Base-by-base conservation (phyloP, 176 grass and related monocot genomes). In the Oryza punctata region DNA sequence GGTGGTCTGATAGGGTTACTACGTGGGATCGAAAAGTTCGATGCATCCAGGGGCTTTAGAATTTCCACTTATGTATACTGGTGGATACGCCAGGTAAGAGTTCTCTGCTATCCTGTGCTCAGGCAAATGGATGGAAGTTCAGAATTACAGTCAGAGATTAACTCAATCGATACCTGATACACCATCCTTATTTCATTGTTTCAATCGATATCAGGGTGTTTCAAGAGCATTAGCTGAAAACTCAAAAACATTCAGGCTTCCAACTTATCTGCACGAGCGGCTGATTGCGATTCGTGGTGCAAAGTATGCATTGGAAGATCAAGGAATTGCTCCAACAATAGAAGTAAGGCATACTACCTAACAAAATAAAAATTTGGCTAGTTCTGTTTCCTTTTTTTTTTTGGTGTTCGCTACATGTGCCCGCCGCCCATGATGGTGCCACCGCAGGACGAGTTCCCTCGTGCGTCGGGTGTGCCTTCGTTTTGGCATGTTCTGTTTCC, bases 1-100 rank as follows among this genome's bases (percentile, higher is more conserved):
- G 96, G 89, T 81, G 96, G 96, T 70, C 82, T 99, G 85, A 93
- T 99, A 79, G 93, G 96, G 10, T 79, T 99, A 61, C 91, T 96
- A 46, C 89, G 91, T 69, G 96, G 96, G 65, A 99, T 96, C 14
- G 96, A 96, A 73, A 96, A 96, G 67, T 99, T 93, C 57, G 96
- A 99, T 89, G 90, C 96, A 2, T 94, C 91, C 2, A 96, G 91
- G 70, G 93, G 96, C 38, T 96, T 89, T 78, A 99, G 60, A 79
- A 90, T 99, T 79, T 99, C 93, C 35, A 99, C 96, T 85, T 96
- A 96, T 46, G 96, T 96, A 8, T 99, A 99, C 76, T 99, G 93
- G 93, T 99, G 96, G 96, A 99, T 99, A 87, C 93, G 96, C 63
- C 96, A 99, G 93, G 93, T 96, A 18, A 85, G 85, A 50, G 3